Base-by-base conservation (phyloP, 2,329 filamentous ascomycete species). In the Neonectria magnoliae region DNA sequence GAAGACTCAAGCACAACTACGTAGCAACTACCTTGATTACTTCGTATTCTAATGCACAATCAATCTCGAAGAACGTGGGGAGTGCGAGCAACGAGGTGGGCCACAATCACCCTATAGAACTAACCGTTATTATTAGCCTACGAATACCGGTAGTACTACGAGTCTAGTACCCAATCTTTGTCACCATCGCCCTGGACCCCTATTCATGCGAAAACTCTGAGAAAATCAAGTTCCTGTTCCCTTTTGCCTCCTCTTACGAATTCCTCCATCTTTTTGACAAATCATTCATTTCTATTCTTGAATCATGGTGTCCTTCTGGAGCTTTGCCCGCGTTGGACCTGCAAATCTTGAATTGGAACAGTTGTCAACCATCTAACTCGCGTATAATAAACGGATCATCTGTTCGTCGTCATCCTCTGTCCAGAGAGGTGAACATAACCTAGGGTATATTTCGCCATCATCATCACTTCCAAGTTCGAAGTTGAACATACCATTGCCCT, bases 401-500 rank as follows among this genome's bases (percentile, higher is more conserved):
- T 42, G 22, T n/a, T 44, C 53, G 42, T 20, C 27, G 22, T 20
- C 53, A 20, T 31, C 38, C 27, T 50, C 16, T 13, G 3, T 16
- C 5, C 9, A 27, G 33, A 27, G 33, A 18, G 27, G 27, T n/a
- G 7, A n/a, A 20, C 41, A 20, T n/a, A 47, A 36, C 63, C 62
- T 71, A 84, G 29, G 81, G 80, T 71, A 84, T 80, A 68, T 85
- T n/a, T n/a, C 83, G 10, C 83, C 82, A 27, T 84, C 82, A 41
- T 83, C 81, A 27, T 82, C 82, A 42, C 76, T 80, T 16, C 83
- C 85, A 74, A 88, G 88, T 0, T 84, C 84, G 73, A 88, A 88
- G 68, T 85, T 87, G 66, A 87, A 87, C 5, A 6, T 57, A 76
- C 76, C 44, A 78, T 33, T 75, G 74, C 16, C 53, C 75, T 69